These are phyloP conservation scores for Penicillium sp. DNA, from an alignment of 2,329 filamentous ascomycete genomes.

Conservation along the genomic window DNA sequence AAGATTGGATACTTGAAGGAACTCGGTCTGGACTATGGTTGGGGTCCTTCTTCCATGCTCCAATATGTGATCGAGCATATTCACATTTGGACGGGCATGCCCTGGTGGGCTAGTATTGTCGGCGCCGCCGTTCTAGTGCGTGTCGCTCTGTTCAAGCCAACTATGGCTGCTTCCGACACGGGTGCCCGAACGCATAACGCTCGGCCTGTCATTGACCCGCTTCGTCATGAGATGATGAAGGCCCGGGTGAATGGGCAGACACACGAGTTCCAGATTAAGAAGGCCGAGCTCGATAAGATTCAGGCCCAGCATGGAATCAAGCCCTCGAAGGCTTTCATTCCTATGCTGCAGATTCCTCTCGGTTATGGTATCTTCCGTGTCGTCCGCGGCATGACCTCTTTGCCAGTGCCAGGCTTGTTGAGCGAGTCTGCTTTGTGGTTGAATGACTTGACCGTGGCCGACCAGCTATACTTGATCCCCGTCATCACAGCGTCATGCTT, in stretches of 20 bases:
- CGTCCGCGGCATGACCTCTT: constrained; percentile 71
- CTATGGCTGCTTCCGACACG: constrained; percentile 66
- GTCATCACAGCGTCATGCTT: constrained; percentile 63
- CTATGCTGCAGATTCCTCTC: constrained; percentile 70
- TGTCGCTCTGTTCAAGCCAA: constrained; percentile 68
- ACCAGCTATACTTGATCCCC: constrained; percentile 81
- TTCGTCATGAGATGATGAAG: constrained; percentile 61
- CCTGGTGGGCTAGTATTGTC: constrained; percentile 82
- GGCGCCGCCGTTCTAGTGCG: constrained; percentile 70
- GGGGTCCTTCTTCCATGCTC: constrained; percentile 74
- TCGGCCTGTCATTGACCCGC: constrained; percentile 61
- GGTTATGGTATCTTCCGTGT: constrained; percentile 83
- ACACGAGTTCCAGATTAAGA: constrained; percentile 53
- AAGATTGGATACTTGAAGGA: constrained; percentile 80
- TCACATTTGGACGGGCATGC: constrained; percentile 75
- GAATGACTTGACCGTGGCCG: constrained; percentile 72
- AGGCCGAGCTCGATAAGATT: constrained; percentile 58
- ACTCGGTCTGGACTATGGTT: constrained; percentile 87
- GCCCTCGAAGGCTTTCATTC: constrained; percentile 58
- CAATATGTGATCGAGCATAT: constrained; percentile 81
- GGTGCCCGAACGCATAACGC: constrained; percentile 67
- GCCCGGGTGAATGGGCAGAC: constrained; percentile 55
- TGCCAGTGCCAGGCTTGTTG: constrained; percentile 82
- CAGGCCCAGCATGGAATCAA: constrained; percentile 63
- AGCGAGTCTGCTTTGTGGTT: constrained; percentile 78